Conservation (phyloP, 2,329 filamentous ascomycete genomes). For the Tolypocladium inflatum region DNA sequence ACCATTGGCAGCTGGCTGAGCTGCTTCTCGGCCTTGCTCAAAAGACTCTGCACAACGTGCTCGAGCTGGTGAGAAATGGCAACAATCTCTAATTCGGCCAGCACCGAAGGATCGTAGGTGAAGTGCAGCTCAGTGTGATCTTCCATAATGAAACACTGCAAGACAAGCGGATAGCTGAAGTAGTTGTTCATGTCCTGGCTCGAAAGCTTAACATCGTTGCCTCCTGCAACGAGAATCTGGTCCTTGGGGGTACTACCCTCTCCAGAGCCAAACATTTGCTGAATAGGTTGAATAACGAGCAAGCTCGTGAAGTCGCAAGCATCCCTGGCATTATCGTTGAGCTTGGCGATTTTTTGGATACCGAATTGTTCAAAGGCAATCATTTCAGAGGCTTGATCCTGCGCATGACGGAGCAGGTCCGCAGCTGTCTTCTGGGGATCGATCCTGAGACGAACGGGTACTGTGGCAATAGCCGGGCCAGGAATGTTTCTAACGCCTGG, state of each 20-base stretch:
- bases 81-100: background rate
- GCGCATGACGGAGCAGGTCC: background rate
- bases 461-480: background rate
- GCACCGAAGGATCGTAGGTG: background rate
- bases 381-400: background rate
- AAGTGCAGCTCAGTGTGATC: background rate
- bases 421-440: background rate
- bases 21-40: too few species aligned
- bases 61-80: background rate
- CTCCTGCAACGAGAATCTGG: too few species aligned
- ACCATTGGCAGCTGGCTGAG: background rate
- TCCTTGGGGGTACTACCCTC: too few species aligned
- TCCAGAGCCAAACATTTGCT: too few species aligned
- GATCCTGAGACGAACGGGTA: background rate
- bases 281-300: background rate
- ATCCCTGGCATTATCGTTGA: slow-evolving; percentile 25
- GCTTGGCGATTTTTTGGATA: slow-evolving; percentile 27
- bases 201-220: too few species aligned
- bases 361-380: slow-evolving; percentile 9
- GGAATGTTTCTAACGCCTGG: background rate
- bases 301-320: slow-evolving; percentile 16
- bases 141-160: background rate
- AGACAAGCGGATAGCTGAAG: slow-evolving; percentile 4
- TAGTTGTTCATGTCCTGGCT: background rate
- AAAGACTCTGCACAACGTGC: background rate